Percentiles rank a stretch among this genome's conserved stretches.
These are phyloP conservation scores for Aureobasidium sp. DNA, from an alignment of 2,329 filamentous ascomycete genomes.

Conservation along the genomic window DNA sequence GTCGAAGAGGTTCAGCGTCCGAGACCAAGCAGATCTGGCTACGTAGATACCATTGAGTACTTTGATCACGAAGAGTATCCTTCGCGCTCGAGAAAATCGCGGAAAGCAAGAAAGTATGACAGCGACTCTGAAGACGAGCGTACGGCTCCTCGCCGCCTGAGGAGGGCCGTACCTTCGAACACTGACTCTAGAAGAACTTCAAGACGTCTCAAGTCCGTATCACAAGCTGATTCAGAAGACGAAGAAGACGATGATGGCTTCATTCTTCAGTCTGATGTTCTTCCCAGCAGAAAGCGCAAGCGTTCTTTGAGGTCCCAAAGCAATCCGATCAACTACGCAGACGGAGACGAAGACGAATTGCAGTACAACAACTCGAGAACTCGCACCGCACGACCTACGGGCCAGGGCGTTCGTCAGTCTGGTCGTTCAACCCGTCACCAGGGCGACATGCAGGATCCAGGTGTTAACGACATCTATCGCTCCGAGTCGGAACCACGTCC, in stretches of 20 bases:
- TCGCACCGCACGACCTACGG: slow-evolving; percentile 7
- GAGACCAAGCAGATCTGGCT: slow-evolving; percentile 1
- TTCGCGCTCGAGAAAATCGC: slow-evolving; percentile 18
- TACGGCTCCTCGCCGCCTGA: slow-evolving; percentile 1
- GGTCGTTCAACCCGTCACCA: slow-evolving; percentile 40
- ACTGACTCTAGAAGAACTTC: slow-evolving; percentile 16
- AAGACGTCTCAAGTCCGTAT: background rate
- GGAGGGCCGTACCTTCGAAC: slow-evolving; percentile 12
- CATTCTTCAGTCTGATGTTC: slow-evolving; percentile 36
- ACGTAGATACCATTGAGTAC: background rate
- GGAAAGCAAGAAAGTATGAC: background rate
- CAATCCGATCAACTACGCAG: background rate
- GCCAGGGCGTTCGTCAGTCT: slow-evolving; percentile 34
- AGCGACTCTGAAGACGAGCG: slow-evolving; percentile 6
- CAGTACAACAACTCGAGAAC: slow-evolving; percentile 13
- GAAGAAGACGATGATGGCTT: slow-evolving; percentile 16
- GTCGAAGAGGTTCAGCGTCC: background rate
- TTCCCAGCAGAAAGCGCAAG: slow-evolving; percentile 34
- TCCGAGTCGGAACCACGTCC: slow-evolving; percentile 35
- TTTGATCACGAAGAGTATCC: slow-evolving; percentile 8
- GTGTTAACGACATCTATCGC: slow-evolving; percentile 50
- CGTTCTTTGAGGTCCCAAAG: slow-evolving; percentile 18
- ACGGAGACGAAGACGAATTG: slow-evolving; percentile 17
- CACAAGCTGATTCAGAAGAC: slow-evolving; percentile 17
- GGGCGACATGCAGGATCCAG: slow-evolving; percentile 47